Evolutionary conservation across 2,329 filamentous ascomycete species (phyloP).

Genomic region (Xylaria sp.): DNA sequence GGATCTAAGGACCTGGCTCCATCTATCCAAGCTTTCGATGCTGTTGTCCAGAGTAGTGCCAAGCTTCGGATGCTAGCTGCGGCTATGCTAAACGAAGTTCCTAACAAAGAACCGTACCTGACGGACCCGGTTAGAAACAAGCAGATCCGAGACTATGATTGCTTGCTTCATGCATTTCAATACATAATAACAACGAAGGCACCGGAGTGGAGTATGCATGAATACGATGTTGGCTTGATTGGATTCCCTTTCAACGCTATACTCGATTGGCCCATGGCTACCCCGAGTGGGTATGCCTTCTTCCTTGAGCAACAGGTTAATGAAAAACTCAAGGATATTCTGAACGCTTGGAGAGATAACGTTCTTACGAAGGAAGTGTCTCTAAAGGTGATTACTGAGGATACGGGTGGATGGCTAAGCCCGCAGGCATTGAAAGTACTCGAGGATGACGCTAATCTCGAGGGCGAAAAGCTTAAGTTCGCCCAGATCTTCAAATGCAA

Average conservation of each 20-base stretch:
- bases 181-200: not conserved
- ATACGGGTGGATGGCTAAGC: not conserved
- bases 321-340: not conserved
- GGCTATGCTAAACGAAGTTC: slow-evolving; percentile 25
- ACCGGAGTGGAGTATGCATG: not conserved
- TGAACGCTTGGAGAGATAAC: not conserved
- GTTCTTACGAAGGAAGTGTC: not conserved
- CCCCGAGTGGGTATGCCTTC: not conserved
- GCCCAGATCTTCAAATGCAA: not conserved
- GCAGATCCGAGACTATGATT: slow-evolving; percentile 7
- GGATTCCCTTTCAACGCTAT: not conserved
- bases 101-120: slow-evolving; percentile 24
- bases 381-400: not conserved
- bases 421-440: not conserved
- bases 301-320: not conserved
- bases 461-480: not conserved
- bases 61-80: slow-evolving; percentile 21
- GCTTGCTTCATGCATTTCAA: not conserved
- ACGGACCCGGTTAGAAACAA: slow-evolving; percentile 18
- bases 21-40: slow-evolving; percentile 21
- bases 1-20: not conserved
- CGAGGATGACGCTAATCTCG: not conserved
- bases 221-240: not conserved
- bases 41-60: slow-evolving; percentile 16
- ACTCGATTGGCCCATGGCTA: not conserved